Base-by-base conservation (phyloP, 202 grass and related monocot genomes). In the Carex arenaria region DNA sequence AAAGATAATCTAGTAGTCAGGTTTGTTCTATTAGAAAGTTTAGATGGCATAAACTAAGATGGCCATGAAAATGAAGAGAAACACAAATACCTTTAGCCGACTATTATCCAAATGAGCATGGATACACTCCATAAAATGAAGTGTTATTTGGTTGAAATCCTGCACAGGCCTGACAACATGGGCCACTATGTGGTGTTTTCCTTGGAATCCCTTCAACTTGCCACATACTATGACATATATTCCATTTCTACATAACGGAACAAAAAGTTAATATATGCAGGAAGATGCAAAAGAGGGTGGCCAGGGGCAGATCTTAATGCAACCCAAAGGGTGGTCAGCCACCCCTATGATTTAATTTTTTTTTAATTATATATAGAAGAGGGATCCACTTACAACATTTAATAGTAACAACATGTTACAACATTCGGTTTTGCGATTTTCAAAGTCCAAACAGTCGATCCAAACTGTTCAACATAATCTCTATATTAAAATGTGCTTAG, bases 131-230 rank as follows among this genome's bases (percentile, higher is more conserved):
- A 98, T 70, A 88, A 95, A 95, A 80, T 98, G 95, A 72, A 88
- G 89, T 4, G 91, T 92, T 66, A 98, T 76, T 45, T 93, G 82
- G 81, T 95, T 95, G 85, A 92, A 98, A 81, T 95, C 69, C 23
- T 73, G 85, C 80, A 98, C 89, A 84, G 80, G 89, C 49, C 93
- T 85, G 30, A 93, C 88, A 78, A 85, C 87, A 89, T 90, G 93
- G 43, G 95, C 93, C 70, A 89, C 74, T 7, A 95, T 67, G 67
- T 95, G 88, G 19, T 81, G 84, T 66, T 93, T 98, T 67, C 95
- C 95, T 90, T 95, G 95, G 69, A 98, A 98, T 67, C 91, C 85
- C 90, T 95, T 98, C 83, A 98, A 87, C 52, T 83, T 89, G 30
- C 95, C 95, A 88, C 66, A 87, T 61, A 98, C 86, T 55, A 87